These are phyloP conservation scores for Torulaspora quercuum DNA, from an alignment of 805 yeast species.

Conservation along the genomic window DNA sequence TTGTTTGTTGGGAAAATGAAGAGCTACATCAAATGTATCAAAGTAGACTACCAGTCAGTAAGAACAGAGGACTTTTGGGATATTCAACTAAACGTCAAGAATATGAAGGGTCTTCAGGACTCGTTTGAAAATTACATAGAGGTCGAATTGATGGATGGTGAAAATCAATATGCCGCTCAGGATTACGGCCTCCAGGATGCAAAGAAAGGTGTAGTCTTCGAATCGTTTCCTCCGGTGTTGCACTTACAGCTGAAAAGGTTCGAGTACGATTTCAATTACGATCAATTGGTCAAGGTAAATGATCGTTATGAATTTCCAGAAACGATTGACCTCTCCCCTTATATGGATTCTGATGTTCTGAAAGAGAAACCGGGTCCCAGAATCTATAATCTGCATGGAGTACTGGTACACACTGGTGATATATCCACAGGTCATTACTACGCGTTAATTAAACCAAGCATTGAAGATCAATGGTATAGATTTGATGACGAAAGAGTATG, in stretches of 20 bases:
- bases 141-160: conserved; percentile 86
- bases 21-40: conserved; percentile 85
- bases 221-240: conserved; percentile 84
- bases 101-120: conserved; percentile 63
- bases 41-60: conserved; percentile 90
- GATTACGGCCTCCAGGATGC: conserved; percentile 92
- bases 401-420: conserved; percentile 93
- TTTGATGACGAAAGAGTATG: conserved; percentile 96
- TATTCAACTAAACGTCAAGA: conserved; percentile 89
- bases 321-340: conserved; percentile 74
- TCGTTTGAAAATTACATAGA: conserved; percentile 86
- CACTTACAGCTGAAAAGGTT: conserved; percentile 92
- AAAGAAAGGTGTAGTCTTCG: conserved; percentile 90
- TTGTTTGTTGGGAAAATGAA: conserved; percentile 97
- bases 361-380: conserved; percentile 49
- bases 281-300: conserved; percentile 83
- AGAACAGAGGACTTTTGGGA: conserved; percentile 97
- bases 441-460: conserved; percentile 82
- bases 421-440: conserved; percentile 95
- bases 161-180: conserved; percentile 91
- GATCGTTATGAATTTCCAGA: conserved; percentile 90
- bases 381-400: conserved; percentile 86
- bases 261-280: conserved; percentile 88
- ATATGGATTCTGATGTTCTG: conserved; percentile 53
- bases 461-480: conserved; percentile 71